phyloP scores from a whole-genome alignment of 2,329 filamentous ascomycete species.

The Penicillium sclerotigenum region DNA sequence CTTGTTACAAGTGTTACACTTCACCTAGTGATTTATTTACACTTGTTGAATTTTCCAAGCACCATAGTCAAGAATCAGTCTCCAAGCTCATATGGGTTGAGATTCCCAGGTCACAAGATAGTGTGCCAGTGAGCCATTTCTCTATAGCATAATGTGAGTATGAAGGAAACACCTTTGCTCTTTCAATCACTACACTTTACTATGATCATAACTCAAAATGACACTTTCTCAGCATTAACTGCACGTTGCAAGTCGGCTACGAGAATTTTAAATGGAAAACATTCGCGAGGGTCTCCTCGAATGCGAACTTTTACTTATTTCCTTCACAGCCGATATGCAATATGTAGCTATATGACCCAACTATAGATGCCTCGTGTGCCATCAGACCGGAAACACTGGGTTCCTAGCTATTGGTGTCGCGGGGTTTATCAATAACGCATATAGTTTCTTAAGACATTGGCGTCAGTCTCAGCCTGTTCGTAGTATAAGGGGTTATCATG shows the following conservation, averaged over 20 bases:
- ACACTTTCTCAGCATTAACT: neutral
- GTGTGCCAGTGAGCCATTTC: too few species aligned
- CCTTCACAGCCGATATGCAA: conserved; percentile 43
- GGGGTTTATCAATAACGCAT: conserved; percentile 47
- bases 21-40: neutral
- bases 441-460: conserved; percentile 55
- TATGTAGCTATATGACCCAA: conserved; percentile 61
- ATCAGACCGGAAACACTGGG: conserved; percentile 65
- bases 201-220: neutral
- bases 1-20: too few species aligned
- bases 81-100: too few species aligned
- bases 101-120: neutral
- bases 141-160: neutral
- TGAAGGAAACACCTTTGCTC: neutral
- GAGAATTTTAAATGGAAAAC: conserved; percentile 14
- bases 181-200: neutral
- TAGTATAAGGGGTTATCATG: conserved; percentile 44
- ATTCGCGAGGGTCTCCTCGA: conserved; percentile 27
- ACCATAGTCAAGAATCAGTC: neutral
- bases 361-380: conserved; percentile 61
- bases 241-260: neutral
- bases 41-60: too few species aligned
- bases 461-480: conserved; percentile 55
- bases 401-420: conserved; percentile 56
- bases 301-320: conserved; percentile 36